phyloP scores from a whole-genome alignment of 208 protist species.

The Herpetomonas tarakana region DNA sequence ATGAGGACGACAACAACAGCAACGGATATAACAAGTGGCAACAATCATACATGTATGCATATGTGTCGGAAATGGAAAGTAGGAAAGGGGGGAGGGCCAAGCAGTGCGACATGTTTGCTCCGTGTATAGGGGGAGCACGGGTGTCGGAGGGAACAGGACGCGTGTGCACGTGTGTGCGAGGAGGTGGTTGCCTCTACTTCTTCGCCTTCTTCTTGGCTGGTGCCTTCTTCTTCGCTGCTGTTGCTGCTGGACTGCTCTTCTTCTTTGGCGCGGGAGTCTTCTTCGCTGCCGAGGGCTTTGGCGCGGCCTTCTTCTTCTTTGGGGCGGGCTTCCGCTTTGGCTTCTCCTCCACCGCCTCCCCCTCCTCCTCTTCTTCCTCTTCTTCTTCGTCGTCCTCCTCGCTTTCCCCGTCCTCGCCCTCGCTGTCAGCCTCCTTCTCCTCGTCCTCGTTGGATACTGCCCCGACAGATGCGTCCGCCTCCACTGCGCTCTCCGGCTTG shows the following conservation, averaged over 20 bases:
- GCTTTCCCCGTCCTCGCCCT: constrained; percentile 10
- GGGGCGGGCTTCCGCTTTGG: constrained; percentile 18
- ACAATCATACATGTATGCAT: no score
- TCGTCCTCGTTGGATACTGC: constrained; percentile 7
- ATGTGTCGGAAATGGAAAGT: no score
- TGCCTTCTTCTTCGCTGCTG: constrained; percentile 9
- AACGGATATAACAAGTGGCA: no score
- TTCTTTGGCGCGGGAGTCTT: constrained; percentile 11
- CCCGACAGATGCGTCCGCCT: constrained; percentile 2
- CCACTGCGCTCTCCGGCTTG: constrained; percentile 11
- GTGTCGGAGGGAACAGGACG: no score
- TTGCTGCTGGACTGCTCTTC: constrained; percentile 3
- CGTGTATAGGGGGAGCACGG: no score
- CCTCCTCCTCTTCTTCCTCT: constrained; percentile 17
- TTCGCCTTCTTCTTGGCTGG: constrained; percentile 44
- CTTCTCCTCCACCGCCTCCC: constrained; percentile 14
- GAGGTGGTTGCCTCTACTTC: no score
- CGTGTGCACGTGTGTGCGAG: no score
- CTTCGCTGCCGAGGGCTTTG: constrained; percentile 4
- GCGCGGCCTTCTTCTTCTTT: constrained; percentile 27
- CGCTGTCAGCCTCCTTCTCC: constrained; percentile 11
- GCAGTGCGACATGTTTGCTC: no score
- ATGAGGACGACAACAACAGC: no score
- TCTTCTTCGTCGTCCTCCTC: constrained; percentile 15
- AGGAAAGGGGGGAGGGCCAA: no score